Evolutionary conservation across 2,329 filamentous ascomycete species (phyloP), one percentile per base, ranked within the genome.

Genomic region (Clarireedia hainanense): DNA sequence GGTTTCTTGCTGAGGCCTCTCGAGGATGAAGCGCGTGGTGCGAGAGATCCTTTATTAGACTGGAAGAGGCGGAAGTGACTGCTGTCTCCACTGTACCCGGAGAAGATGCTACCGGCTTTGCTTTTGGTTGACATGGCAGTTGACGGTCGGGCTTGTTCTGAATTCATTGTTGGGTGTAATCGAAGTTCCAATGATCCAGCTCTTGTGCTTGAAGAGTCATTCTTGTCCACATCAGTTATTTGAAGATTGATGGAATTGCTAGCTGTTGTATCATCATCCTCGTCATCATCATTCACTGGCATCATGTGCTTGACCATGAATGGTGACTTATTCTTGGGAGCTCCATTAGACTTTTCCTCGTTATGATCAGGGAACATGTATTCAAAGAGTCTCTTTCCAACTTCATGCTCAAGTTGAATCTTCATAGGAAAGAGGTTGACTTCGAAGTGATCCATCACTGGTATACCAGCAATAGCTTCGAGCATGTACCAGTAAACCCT

Each of bases 401-500:
- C 85, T 64, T 97, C 91, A 37, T 85, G 86, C 71, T 99, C 94
- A 37, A 99, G 77, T 69, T 99, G 94, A 23, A 99, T 85, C 71
- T 91, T 95, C 69, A 99, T 81, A 0, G 94, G 95, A 70, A 95
- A 91, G 20, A 99, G 75, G 55, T 91, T 90, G 55, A 99, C 89
- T 70, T 97, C 91, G 66, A 99, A 99, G 65, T 95, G 88, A 64
- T 97, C 92, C 77, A 99, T 89, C 34, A 99, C 91, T 0, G 92
- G 90, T 59, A 99, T 99, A 49, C 94, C 94, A 39, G 92, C 94
- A 70, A 99, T 96, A 6, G 94, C 91, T 73, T 99, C 94, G 4
- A 99, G 79, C 90, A 96, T 96, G 69, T 96, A 85, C 90, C 95
- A 99, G 69, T 95, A 94, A 12, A 99, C 89, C 36, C 87, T 84